Evolutionary conservation across 305 asterid species (phyloP).

Genomic region (Fraxinus sp.): DNA sequence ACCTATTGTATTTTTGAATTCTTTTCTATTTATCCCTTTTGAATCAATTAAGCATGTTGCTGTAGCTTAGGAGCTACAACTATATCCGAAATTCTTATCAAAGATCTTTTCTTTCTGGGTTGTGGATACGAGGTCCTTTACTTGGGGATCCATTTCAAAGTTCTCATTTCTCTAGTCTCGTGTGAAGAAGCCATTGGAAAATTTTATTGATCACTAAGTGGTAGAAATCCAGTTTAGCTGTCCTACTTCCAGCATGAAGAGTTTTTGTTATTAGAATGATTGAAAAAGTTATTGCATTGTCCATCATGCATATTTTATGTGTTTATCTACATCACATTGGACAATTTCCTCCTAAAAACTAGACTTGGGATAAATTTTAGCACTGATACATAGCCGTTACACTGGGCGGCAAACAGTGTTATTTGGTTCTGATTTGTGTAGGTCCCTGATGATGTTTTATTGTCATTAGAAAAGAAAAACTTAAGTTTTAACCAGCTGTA

Average conservation of each 20-base stretch:
- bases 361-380: not conserved
- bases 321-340: not conserved
- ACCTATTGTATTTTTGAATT: not conserved
- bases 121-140: not conserved
- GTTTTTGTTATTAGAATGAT: not conserved
- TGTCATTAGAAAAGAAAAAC: not conserved
- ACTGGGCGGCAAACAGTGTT: not conserved
- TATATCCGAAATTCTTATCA: not conserved
- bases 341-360: not conserved
- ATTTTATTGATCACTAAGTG: not conserved
- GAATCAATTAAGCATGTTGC: not conserved
- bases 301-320: not conserved
- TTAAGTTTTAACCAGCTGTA: not conserved
- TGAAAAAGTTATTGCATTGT: not conserved
- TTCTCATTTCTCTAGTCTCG: not conserved
- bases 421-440: not conserved
- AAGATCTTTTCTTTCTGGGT: not conserved
- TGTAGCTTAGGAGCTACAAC: not conserved
- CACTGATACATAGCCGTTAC: not conserved
- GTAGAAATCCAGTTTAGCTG: not conserved
- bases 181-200: not conserved
- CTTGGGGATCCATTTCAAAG: slow-evolving; percentile 2
- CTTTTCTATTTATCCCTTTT: not conserved
- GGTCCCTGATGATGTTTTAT: not conserved
- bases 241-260: not conserved